Evolutionary conservation across 1,139 yeast genomes (phyloP).

Genomic region (Casaregolazyma lundiana): DNA sequence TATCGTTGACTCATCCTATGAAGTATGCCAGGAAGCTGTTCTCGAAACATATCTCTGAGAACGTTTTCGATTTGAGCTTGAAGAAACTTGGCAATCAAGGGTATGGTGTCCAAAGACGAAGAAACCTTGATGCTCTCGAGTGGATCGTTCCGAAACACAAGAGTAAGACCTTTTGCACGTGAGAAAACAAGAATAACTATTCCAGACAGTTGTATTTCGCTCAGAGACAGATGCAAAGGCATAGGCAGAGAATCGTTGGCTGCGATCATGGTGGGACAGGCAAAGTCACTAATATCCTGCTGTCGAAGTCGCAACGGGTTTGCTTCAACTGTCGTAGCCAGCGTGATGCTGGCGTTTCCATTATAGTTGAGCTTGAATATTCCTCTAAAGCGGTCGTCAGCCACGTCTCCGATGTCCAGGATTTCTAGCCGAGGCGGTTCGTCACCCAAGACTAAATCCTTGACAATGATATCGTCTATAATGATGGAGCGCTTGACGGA

Average conservation of each 20-base stretch:
- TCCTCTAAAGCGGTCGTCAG: conserved; percentile 63
- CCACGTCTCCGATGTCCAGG: conserved; percentile 70
- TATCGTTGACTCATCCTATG: conserved; percentile 73
- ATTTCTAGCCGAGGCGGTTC: conserved; percentile 72
- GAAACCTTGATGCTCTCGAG: conserved; percentile 75
- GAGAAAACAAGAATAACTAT: conserved; percentile 82
- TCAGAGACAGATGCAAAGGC: conserved; percentile 70
- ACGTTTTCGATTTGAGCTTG: conserved; percentile 81
- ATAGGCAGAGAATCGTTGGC: conserved; percentile 68
- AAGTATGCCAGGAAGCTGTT: conserved; percentile 74
- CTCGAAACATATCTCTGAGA: conserved; percentile 74
- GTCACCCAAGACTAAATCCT: conserved; percentile 73
- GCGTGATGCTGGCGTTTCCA: conserved; percentile 66
- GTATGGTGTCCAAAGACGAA: conserved; percentile 80
- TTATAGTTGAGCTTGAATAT: conserved; percentile 65
- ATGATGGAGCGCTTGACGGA: conserved; percentile 73
- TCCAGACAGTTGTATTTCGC: conserved; percentile 70
- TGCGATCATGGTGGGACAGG: conserved; percentile 46
- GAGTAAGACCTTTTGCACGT: conserved; percentile 74
- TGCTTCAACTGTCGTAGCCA: conserved; percentile 68
- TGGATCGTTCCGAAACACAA: conserved; percentile 87
- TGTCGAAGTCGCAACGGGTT: conserved; percentile 25
- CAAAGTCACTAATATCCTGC: conserved; percentile 29
- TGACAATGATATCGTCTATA: conserved; percentile 67
- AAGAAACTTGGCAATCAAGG: conserved; percentile 72